Evolutionary conservation across 208 protist genomes (phyloP), one percentile per base, ranked within the genome.

Genomic region (Lotmaria passim): DNA sequence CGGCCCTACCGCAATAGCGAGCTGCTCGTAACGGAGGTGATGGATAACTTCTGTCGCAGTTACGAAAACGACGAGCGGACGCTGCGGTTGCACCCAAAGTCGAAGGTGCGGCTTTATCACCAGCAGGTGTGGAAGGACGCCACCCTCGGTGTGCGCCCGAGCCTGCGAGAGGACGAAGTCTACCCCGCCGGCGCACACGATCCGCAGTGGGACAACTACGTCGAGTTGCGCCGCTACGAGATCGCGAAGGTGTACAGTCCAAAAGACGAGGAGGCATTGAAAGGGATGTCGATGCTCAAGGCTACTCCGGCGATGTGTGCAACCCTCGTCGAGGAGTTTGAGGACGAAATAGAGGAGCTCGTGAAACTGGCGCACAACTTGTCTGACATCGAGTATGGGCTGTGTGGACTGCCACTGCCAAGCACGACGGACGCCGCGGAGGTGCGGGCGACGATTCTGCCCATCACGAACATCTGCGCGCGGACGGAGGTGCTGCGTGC

Each of bases 1-100:
- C 66, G 52, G 5, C 73, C 78, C 7, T 95, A 91, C 78, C 70
- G 71, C 28, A 73, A 60, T 43, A 93, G 87, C 70, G 90, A 95
- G 79, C 64, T 92, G 52, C 86, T 87, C 34, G 79, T 84, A 38
- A 74, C 73, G 24, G 90, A 95, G 78, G 85, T 95, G 61, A 75
- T 93, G 61, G 87, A 94, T 50, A 79, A 83, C 44, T 43, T 86
- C 23, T 95, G 90, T 56, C 64, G 61, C 14, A 59, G 85, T 24
- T 51, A 57, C 26, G 4, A 70, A 21, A 78, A 79, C 56, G 63
- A 79, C 12, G 62, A 87, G 47, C 82, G 87, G 62, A 67, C 65
- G 47, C 58, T 94, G 30, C 83, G 84, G 7, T 30, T 94, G 28
- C 84, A 91, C 66, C 57, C 65, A 0, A 78, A 86, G 55, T 87